A percentile compares a stretch with the other conserved stretches of the same genome.
Evolutionary conservation across 495 filamentous ascomycete genomes (phyloP).

Genomic region (Aspergillus wentii): DNA sequence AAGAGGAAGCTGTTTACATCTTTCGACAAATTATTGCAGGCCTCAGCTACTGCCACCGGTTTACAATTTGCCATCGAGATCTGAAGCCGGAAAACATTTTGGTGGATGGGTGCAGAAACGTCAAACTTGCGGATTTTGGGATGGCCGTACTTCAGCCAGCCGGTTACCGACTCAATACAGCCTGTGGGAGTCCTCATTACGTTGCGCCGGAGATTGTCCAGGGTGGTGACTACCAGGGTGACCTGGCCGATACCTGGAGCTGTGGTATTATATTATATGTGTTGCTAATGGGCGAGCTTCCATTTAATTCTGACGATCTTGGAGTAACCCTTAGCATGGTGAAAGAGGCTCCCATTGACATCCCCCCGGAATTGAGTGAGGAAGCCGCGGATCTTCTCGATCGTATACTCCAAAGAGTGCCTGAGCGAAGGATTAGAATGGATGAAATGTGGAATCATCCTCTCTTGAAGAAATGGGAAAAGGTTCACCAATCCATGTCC

Average conservation of each 20-base stretch:
- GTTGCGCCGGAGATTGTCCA: constrained; percentile 86
- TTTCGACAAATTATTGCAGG: constrained; percentile 94
- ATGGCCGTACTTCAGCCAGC: constrained; percentile 91
- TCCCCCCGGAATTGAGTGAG: constrained; percentile 59
- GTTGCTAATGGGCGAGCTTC: constrained; percentile 70
- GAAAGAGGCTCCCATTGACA: constrained; percentile 62
- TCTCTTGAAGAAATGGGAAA: constrained; percentile 73
- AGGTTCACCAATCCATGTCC: constrained; percentile 47
- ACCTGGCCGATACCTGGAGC: constrained; percentile 88
- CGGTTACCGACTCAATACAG: constrained; percentile 70
- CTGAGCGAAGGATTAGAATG: constrained; percentile 70
- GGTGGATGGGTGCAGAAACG: constrained; percentile 60
- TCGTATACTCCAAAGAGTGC: constrained; percentile 68
- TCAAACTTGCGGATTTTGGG: constrained; percentile 96
- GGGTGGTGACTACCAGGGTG: constrained; percentile 68
- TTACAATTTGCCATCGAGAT: constrained; percentile 93
- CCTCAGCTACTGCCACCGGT: constrained; percentile 83
- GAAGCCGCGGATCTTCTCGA: constrained; percentile 78
- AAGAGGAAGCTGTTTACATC: constrained; percentile 74
- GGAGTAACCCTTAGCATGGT: constrained; percentile 59
- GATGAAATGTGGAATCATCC: constrained; percentile 78
- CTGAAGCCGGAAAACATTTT: constrained; percentile 97
- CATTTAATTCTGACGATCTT: constrained; percentile 70
- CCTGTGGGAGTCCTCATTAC: constrained; percentile 95
- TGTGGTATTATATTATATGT: constrained; percentile 88